Evolutionary conservation across 768 basidiomycete species (phyloP), one percentile per base, ranked within the genome.

Genomic region (Kwoniella bestiolae): DNA sequence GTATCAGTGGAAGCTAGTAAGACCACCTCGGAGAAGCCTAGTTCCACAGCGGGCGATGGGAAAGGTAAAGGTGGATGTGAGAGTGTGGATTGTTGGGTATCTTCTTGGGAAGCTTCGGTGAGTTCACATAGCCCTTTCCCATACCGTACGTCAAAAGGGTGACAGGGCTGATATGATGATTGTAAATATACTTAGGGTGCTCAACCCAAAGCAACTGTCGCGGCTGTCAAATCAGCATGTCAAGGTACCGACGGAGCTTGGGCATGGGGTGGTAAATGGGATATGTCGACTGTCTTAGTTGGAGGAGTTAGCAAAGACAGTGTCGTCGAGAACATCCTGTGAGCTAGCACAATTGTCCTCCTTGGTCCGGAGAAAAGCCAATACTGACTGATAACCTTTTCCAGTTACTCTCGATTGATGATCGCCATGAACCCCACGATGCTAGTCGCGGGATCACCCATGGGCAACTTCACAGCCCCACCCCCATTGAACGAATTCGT

Each of bases 351-450:
- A 38, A 3, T 38, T 38, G 6, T 4, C 2, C 5, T 59, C n/a
- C n/a, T 3, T 45, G 14, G 12, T 31, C 49, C 16, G 41, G 29
- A 35, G 50, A 4, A 31, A 8, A 2, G 29, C 21, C 28, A 1
- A 28, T 53, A 14, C 25, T 53, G 16, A 53, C 1, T 32, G 1
- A 11, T 9, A n/a, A 44, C 26, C 45, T 26, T 52, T 28, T 1
- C 12, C 50, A 74, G 73, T 49, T 75, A 75, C 65, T 61, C 74
- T 32, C 74, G 74, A 38, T 67, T 76, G 28, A 66, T 70, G 66
- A 46, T 73, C 26, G 60, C 72, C 26, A 67, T 67, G 67, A 73
- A 76, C 67, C 74, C 74, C 25, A 32, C 60, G 2, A 75, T 72
- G 74, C 47, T 72, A 25, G 32, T 60, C 21, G 46, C 50, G 29